phyloP scores from a whole-genome alignment of 2,329 filamentous ascomycete genomes.

The Aspergillus chevalieri region DNA sequence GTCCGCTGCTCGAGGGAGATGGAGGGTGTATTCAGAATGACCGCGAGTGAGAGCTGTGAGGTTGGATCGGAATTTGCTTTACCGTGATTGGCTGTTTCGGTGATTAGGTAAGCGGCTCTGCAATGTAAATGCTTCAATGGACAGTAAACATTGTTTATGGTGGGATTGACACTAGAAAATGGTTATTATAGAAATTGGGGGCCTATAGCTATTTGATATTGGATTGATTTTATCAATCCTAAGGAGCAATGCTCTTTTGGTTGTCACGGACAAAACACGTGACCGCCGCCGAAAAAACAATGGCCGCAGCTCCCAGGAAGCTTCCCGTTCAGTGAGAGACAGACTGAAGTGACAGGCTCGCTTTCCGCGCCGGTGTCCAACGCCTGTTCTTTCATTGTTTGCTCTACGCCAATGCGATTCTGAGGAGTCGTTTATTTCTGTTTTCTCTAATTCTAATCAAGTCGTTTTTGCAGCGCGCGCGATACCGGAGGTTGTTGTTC shows the following conservation, averaged over 20 bases:
- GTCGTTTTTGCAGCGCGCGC: no score
- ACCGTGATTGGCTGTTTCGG: slow-evolving; percentile 27
- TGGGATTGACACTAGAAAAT: neutral
- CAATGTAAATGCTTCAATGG: neutral
- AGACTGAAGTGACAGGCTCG: neutral
- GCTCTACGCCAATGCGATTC: no score
- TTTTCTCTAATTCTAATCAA: no score
- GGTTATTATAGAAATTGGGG: neutral
- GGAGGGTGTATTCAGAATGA: neutral
- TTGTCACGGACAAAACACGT: neutral
- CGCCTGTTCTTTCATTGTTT: neutral
- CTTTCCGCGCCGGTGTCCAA: neutral
- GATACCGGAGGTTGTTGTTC: no score
- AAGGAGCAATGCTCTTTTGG: no score
- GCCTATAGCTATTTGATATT: no score
- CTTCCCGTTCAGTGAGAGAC: neutral
- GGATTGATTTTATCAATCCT: no score
- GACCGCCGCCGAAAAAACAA: neutral
- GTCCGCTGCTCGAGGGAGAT: neutral
- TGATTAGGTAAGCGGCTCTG: neutral
- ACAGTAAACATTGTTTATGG: neutral
- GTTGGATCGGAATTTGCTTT: slow-evolving; percentile 24
- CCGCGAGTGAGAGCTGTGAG: neutral
- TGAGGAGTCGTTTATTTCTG: no score
- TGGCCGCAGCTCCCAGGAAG: neutral